A percentile compares a stretch with the other conserved stretches of the same genome.
These are phyloP conservation scores for Buddleja alternifolia DNA, from an alignment of 257 asterid species.

Conservation along the genomic window DNA sequence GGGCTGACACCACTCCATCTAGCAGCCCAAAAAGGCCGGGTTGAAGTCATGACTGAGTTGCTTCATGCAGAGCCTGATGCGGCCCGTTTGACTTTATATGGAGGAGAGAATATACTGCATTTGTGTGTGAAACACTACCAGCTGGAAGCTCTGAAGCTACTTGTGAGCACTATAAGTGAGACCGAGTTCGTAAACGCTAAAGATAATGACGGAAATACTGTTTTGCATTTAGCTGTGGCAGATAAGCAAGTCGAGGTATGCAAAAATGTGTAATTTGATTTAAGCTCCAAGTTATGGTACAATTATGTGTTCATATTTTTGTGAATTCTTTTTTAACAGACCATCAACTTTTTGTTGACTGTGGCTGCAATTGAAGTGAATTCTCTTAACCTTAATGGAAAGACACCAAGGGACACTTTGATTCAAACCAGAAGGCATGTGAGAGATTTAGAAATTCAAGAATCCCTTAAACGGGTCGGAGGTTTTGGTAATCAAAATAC, in stretches of 20 bases:
- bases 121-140: conserved; percentile 40
- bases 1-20: conserved; percentile 48
- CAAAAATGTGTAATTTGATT: too few species aligned
- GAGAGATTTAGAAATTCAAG: conserved; percentile 10
- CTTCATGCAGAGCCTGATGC: conserved; percentile 19
- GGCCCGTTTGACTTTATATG: conserved; percentile 24
- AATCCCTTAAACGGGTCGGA: conserved; percentile 1
- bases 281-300: too few species aligned
- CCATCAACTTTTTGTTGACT: not conserved
- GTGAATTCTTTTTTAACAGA: not conserved
- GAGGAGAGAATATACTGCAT: conserved; percentile 35
- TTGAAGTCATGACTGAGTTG: conserved; percentile 30
- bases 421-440: conserved; percentile 19
- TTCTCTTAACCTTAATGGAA: conserved; percentile 4
- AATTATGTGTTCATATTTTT: too few species aligned
- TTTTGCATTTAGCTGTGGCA: conserved; percentile 43
- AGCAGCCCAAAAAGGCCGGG: conserved; percentile 45
- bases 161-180: conserved; percentile 13
- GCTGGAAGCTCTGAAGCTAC: conserved; percentile 27
- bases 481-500: not conserved
- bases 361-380: conserved; percentile 16
- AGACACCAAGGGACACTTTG: conserved; percentile 21
- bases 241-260: conserved; percentile 43
- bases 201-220: conserved; percentile 39
- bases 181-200: conserved; percentile 27